phyloP scores from a whole-genome alignment of 306 rosid genomes.

The Trifolium subterraneum region DNA sequence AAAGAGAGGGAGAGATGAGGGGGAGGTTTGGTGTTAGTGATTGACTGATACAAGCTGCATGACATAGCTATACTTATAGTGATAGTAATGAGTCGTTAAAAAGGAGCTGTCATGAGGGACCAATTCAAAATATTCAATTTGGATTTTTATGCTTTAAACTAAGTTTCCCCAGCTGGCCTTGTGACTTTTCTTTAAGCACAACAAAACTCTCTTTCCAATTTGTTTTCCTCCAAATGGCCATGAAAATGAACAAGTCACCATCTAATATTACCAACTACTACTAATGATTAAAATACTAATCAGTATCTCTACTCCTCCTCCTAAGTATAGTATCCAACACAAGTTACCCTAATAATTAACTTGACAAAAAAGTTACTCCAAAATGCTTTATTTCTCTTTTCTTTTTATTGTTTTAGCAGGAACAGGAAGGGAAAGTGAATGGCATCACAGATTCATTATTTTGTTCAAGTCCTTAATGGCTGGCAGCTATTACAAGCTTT shows the following conservation, averaged over 20 bases:
- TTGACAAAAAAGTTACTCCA: constrained; percentile 51
- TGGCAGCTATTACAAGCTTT: constrained; percentile 27
- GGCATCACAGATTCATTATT: constrained; percentile 29
- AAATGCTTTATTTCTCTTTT: constrained; percentile 40
- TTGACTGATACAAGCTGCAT: constrained; percentile 48
- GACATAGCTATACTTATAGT: constrained; percentile 53
- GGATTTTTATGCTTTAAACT: constrained; percentile 39
- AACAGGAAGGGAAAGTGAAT: constrained; percentile 1
- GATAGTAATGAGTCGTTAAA: constrained; percentile 57
- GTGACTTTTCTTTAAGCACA: constrained; percentile 31
- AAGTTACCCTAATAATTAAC: constrained; percentile 28
- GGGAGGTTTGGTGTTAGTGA: constrained; percentile 30
- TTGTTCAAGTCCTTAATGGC: constrained; percentile 38
- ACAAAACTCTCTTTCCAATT: constrained; percentile 5
- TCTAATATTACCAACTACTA: constrained; percentile 51
- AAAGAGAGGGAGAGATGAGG: not conserved
- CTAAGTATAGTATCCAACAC: constrained; percentile 1
- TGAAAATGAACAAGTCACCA: constrained; percentile 23
- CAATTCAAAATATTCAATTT: constrained; percentile 49
- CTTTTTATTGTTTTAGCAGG: constrained; percentile 5
- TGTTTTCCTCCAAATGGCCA: constrained; percentile 42
- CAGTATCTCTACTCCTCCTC: constrained; percentile 27
- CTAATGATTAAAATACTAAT: constrained; percentile 34
- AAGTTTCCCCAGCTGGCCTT: constrained; percentile 60
- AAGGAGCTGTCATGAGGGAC: constrained; percentile 70